phyloP scores from a whole-genome alignment of 1,284 basidiomycete genomes.

The Chondrostereum purpureum region DNA sequence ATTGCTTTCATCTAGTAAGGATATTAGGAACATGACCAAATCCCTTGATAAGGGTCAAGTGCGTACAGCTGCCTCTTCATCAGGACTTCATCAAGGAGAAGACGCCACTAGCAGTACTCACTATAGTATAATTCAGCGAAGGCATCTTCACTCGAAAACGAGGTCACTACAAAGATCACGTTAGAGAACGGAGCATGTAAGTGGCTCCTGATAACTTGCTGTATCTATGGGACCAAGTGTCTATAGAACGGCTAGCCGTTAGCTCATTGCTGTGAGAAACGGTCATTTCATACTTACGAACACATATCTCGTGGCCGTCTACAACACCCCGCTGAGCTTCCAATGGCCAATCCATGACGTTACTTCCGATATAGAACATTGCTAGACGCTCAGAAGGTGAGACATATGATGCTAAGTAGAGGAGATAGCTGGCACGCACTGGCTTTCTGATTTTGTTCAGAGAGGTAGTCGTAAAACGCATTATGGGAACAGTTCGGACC shows the following conservation, averaged over 20 bases:
- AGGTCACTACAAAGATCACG: slow-evolving; percentile 43
- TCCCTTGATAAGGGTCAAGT: too few species aligned
- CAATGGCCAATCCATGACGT: slow-evolving; percentile 65
- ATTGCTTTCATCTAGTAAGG: slow-evolving; percentile 30
- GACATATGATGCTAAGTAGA: neutral
- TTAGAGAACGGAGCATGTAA: neutral
- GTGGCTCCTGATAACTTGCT: slow-evolving; percentile 27
- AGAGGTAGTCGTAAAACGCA: slow-evolving; percentile 57
- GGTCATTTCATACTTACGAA: slow-evolving; percentile 43
- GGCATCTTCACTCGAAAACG: slow-evolving; percentile 63
- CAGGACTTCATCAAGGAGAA: too few species aligned
- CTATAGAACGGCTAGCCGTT: slow-evolving; percentile 20
- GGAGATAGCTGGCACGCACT: slow-evolving; percentile 31
- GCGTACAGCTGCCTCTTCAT: too few species aligned
- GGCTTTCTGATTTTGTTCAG: slow-evolving; percentile 60
- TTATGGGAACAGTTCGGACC: slow-evolving; percentile 71
- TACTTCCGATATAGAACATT: slow-evolving; percentile 77
- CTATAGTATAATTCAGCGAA: slow-evolving; percentile 81
- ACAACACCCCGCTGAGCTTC: slow-evolving; percentile 62
- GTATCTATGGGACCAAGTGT: slow-evolving; percentile 56
- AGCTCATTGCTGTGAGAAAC: too few species aligned
- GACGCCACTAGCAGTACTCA: slow-evolving; percentile 26
- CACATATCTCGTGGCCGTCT: slow-evolving; percentile 61
- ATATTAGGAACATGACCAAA: neutral
- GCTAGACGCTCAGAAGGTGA: slow-evolving; percentile 25